These are phyloP conservation scores for Rossbeevera mucosa DNA, from an alignment of 768 basidiomycete species.

Conservation along the genomic window DNA sequence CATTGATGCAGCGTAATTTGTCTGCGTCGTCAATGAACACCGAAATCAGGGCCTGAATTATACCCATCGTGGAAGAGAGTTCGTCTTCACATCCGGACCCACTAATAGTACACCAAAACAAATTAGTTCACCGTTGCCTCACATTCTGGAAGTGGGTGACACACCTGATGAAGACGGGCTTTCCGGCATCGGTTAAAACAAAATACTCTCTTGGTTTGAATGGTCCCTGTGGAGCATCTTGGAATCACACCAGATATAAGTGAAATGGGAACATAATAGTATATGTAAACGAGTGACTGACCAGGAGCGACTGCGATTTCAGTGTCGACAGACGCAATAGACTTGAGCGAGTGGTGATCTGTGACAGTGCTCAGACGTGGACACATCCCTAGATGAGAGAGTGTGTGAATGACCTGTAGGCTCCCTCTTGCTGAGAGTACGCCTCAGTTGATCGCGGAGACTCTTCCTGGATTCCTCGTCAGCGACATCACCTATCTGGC, in stretches of 20 bases:
- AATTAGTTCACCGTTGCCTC: neutral
- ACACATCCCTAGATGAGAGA: slow-evolving; percentile 8
- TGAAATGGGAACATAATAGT: neutral
- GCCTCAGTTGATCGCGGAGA: slow-evolving; percentile 67
- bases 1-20: slow-evolving; percentile 77
- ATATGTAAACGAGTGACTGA: slow-evolving; percentile 13
- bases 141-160: slow-evolving; percentile 8
- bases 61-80: slow-evolving; percentile 76
- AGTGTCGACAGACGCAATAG: slow-evolving; percentile 25
- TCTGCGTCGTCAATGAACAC: slow-evolving; percentile 93
- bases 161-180: slow-evolving; percentile 92
- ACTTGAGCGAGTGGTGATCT: slow-evolving; percentile 15
- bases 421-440: slow-evolving; percentile 53
- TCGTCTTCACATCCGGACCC: slow-evolving; percentile 53
- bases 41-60: slow-evolving; percentile 93
- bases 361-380: neutral
- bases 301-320: slow-evolving; percentile 31
- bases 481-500: slow-evolving; percentile 37
- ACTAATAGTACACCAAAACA: slow-evolving; percentile 26
- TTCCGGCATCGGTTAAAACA: slow-evolving; percentile 91
- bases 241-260: slow-evolving; percentile 1
- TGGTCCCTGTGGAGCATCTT: slow-evolving; percentile 15
- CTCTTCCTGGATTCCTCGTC: slow-evolving; percentile 60
- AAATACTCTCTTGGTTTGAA: slow-evolving; percentile 75
- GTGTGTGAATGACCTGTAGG: slow-evolving; percentile 45